Evolutionary conservation across 2,329 filamentous ascomycete genomes (phyloP), one percentile per base, ranked within the genome.

Genomic region (Cadophora sp.): DNA sequence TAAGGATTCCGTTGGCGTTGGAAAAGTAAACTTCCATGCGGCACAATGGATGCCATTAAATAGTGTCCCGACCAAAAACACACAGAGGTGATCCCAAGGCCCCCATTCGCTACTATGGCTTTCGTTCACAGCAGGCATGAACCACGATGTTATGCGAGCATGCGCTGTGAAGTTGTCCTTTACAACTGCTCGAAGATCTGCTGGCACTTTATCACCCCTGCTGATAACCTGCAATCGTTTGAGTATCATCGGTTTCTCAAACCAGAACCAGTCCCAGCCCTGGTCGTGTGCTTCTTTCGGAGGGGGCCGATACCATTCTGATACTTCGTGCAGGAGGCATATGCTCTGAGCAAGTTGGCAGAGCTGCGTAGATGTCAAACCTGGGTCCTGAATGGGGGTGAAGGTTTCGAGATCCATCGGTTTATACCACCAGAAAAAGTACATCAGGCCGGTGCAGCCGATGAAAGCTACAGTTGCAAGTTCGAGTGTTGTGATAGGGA

Each of bases 381-480:
- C 30, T 20, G 51, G 51, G 30, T 55, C 51, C 8, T 2, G 27
- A 36, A 36, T 36, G 1, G 51, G 18, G 30, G 51, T 55, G 16
- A 55, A 55, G 6, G 51, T 36, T 20, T 55, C 27, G 51, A 55
- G 27, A 36, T 55, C 51, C 51, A 55, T 55, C 30, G 30, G 30
- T 18, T 36, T 55, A 14, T 55, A 30, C 51, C 51, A 55, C 51
- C 51, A 55, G 27, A 55, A 55, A 36, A 55, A 55, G 27, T 55
- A 55, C 24, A 55, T 55, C 5, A 36, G 27, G 27, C 27, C 50
- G n/a, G 50, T 55, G 18, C 50, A 55, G 4, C 50, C 50, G 24
- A 55, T 55, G 27, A 55, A 55, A n/a, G 50, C 50, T 30, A 33
- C 50, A 33, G 30, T 55, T 36, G 50, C 50, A 33, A 55, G 27